phyloP scores from a whole-genome alignment of 148 eudicot genomes.

The Cornus kousa region DNA sequence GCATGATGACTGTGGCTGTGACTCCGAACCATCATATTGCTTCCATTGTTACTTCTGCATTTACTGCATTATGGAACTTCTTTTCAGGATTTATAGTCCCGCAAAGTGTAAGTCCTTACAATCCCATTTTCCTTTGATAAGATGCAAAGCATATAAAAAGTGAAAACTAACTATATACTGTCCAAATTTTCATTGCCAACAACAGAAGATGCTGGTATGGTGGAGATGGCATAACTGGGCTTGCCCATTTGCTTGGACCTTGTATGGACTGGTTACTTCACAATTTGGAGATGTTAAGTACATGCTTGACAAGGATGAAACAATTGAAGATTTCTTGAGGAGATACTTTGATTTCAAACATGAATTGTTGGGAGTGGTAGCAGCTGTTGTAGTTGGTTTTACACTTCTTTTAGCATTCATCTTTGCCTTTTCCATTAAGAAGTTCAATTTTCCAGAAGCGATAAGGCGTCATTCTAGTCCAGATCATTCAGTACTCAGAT shows the following conservation, averaged over 20 bases:
- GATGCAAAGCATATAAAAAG: background rate
- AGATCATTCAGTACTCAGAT: background rate
- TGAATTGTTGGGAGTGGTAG: conserved; percentile 52
- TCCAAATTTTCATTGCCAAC: background rate
- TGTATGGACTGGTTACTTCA: conserved; percentile 62
- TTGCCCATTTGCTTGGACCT: conserved; percentile 64
- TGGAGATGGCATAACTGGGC: conserved; percentile 78
- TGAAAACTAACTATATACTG: background rate
- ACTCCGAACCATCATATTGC: conserved; percentile 67
- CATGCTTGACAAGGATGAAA: background rate
- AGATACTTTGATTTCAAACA: conserved; percentile 53
- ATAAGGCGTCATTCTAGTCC: conserved; percentile 7
- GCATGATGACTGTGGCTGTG: conserved; percentile 73
- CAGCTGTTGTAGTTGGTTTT: conserved; percentile 40
- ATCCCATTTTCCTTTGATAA: background rate
- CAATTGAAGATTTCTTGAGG: conserved; percentile 38
- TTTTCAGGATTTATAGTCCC: conserved; percentile 71
- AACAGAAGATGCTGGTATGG: conserved; percentile 66
- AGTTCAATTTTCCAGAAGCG: conserved; percentile 78
- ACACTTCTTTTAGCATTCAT: conserved; percentile 42
- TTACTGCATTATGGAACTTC: conserved; percentile 52
- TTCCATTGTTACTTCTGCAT: conserved; percentile 46
- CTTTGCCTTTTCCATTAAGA: conserved; percentile 60
- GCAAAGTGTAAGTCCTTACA: conserved; percentile 44
- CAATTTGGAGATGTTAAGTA: conserved; percentile 57